Base-by-base conservation (phyloP, 2,329 filamentous ascomycete species). In the Alternaria ethzedia region DNA sequence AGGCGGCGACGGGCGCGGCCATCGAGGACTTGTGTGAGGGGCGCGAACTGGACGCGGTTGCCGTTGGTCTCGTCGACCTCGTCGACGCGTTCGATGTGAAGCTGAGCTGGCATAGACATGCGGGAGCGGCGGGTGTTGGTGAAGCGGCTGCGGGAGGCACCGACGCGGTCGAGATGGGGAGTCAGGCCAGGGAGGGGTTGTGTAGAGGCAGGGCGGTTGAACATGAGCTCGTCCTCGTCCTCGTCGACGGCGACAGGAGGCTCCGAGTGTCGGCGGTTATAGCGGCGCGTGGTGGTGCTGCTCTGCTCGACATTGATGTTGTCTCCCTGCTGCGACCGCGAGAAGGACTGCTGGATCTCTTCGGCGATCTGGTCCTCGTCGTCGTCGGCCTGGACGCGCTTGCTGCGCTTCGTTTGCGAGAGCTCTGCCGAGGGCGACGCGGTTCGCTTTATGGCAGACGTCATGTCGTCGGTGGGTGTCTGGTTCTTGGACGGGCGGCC, bases 1-100 rank as follows among this genome's bases (percentile, higher is more conserved):
- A 82, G 78, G 43, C 81, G 79, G 46, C 79, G 80, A 45, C 74
- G 76, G 7, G 70, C 71, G 60, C 78, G 78, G 46, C 66, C 62
- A 28, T 77, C 76, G 6, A 80, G 66, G 15, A 78, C 73, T 8
- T 74, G 74, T 21, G 67, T 69, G 44, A 80, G 74, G 13, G 79
- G 78, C 3, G 73, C 71, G 54, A 76, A 81, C 65, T 81, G 79
- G 30, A 79, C 64, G 60, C 67, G 71, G 47, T 65, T 67, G 30
- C 63, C 65, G 49, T 67, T 64, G 43, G 65, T 47, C 56, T 67
- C 54, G 45, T 69, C 64, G n/a, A 57, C 61, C 45, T 76, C 75
- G 49, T 75, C 74, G 8, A 75, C 64, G 9, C 67, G 63, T 61
- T 75, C 69, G 28, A 74, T 44, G 45, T 70, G 67, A 21, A 79